These are phyloP conservation scores for Celoporthe dispersa DNA, from an alignment of 2,329 filamentous ascomycete species.

Conservation along the genomic window DNA sequence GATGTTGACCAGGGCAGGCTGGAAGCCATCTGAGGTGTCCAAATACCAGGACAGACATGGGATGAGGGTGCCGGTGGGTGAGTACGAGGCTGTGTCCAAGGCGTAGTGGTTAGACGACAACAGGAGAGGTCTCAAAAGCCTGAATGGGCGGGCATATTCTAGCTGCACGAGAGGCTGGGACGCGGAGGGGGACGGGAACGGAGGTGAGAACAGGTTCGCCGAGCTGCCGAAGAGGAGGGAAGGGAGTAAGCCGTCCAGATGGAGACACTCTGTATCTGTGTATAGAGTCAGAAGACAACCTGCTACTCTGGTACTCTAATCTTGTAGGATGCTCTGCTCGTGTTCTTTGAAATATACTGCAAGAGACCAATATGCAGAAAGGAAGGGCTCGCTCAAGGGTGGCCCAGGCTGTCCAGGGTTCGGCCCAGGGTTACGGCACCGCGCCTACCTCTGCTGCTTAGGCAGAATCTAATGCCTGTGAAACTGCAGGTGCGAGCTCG, in stretches of 20 bases:
- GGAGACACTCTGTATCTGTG: not conserved
- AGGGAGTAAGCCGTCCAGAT: no score
- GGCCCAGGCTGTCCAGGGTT: not conserved
- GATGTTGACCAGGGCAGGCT: constrained; percentile 57
- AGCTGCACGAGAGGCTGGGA: no score
- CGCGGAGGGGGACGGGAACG: not conserved
- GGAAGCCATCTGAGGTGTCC: constrained; percentile 64
- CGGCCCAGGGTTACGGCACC: not conserved
- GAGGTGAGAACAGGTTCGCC: not conserved
- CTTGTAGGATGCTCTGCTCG: not conserved
- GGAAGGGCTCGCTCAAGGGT: not conserved
- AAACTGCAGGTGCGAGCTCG: not conserved
- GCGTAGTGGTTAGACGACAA: not conserved
- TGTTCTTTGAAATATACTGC: not conserved
- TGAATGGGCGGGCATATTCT: no score
- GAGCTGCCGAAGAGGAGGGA: not conserved
- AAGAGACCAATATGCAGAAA: not conserved
- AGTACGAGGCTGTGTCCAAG: constrained; percentile 17
- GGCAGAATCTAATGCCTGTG: not conserved
- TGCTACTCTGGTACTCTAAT: not conserved
- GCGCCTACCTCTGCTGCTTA: not conserved
- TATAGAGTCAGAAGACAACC: no score
- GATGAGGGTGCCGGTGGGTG: constrained; percentile 44
- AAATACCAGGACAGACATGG: constrained; percentile 71
- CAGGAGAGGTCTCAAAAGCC: no score